phyloP scores from a whole-genome alignment of 768 basidiomycete species.

The Kondoa malvinella region DNA sequence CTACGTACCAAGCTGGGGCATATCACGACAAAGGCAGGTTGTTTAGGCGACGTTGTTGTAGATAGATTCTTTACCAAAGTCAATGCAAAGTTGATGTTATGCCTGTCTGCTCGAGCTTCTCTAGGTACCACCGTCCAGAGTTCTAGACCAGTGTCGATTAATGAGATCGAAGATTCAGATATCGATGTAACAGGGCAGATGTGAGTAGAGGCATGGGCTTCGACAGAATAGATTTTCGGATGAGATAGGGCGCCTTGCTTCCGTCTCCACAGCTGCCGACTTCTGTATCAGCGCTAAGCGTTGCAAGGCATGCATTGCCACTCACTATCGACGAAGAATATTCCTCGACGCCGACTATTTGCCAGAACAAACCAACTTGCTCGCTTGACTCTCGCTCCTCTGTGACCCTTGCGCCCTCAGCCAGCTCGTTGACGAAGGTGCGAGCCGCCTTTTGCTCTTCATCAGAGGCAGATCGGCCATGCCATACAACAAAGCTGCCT shows the following conservation, averaged over 20 bases:
- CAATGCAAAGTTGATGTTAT: background rate
- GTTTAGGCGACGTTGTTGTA: background rate
- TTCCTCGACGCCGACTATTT: background rate
- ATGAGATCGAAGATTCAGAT: background rate
- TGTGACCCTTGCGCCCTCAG: no score
- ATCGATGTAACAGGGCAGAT: background rate
- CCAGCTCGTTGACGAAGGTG: background rate
- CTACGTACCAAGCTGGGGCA: background rate
- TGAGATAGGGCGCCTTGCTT: background rate
- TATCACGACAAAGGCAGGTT: background rate
- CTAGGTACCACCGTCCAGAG: background rate
- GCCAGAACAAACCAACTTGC: background rate
- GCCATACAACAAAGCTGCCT: background rate
- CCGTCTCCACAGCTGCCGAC: background rate
- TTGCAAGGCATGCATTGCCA: background rate
- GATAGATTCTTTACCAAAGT: background rate
- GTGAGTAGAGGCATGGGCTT: background rate
- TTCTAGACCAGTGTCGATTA: background rate
- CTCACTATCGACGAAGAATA: background rate
- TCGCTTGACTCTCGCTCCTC: background rate
- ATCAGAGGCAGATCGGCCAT: background rate
- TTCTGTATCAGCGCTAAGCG: background rate
- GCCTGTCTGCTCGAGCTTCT: background rate
- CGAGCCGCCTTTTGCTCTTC: background rate
- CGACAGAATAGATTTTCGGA: background rate